Conservation (phyloP, 352 stramenopile genomes). For the Pythium oligandrum region DNA sequence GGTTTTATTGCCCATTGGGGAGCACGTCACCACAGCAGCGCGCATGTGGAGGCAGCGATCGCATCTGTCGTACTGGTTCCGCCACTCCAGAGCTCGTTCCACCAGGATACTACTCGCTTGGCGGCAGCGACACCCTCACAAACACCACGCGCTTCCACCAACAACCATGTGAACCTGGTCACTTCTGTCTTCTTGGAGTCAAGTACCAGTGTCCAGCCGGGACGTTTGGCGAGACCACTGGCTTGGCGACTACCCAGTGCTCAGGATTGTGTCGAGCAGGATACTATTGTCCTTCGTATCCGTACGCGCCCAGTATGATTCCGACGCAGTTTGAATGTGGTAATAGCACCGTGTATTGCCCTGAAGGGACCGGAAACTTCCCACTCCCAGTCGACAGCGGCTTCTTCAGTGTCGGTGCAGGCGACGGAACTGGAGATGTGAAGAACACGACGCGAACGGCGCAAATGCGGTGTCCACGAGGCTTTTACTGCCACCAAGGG, state of each 20-base stretch:
- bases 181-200: slow-evolving; percentile 66
- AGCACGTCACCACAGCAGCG: slow-evolving; percentile 34
- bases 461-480: slow-evolving; percentile 45
- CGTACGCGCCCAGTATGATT: slow-evolving; percentile 29
- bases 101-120: slow-evolving; percentile 69
- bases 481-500: slow-evolving; percentile 72
- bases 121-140: slow-evolving; percentile 14
- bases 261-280: slow-evolving; percentile 57
- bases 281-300: slow-evolving; percentile 70
- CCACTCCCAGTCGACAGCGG: slow-evolving; percentile 36
- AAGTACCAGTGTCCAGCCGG: slow-evolving; percentile 71
- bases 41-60: slow-evolving; percentile 34
- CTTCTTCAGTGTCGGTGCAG: slow-evolving; percentile 46
- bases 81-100: slow-evolving; percentile 22
- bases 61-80: slow-evolving; percentile 56
- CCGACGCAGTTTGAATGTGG: slow-evolving; percentile 47
- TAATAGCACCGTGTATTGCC: slow-evolving; percentile 49
- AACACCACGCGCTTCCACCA: slow-evolving; percentile 64
- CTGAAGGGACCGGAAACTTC: slow-evolving; percentile 42
- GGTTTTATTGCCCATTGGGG: slow-evolving; percentile 59
- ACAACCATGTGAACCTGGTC: slow-evolving; percentile 56
- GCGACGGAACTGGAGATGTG: slow-evolving; percentile 24
- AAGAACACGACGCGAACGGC: slow-evolving; percentile 50
- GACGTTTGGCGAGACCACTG: slow-evolving; percentile 48
- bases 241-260: slow-evolving; percentile 37